These are phyloP conservation scores for Candida ulmi DNA, from an alignment of 805 yeast genomes.

Conservation along the genomic window DNA sequence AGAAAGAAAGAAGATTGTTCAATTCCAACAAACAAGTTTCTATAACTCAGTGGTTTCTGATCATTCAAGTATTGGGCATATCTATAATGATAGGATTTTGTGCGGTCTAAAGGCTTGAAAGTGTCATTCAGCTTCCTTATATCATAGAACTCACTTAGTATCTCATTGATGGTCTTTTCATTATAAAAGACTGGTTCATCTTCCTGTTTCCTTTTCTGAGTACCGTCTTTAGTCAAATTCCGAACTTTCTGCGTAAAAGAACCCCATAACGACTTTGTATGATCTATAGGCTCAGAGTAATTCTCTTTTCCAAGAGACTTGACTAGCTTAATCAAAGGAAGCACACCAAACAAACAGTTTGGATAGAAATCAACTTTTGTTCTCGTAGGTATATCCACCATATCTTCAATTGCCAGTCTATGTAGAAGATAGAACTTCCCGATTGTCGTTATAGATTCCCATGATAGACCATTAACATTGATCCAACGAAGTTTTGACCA, in stretches of 20 bases:
- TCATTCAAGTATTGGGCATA: slow-evolving; percentile 27
- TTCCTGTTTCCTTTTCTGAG: background rate
- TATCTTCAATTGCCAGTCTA: slow-evolving; percentile 53
- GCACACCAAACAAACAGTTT: slow-evolving; percentile 45
- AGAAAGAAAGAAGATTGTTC: slow-evolving; percentile 53
- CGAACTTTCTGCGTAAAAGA: too few relatives aligned
- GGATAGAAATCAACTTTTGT: slow-evolving; percentile 52
- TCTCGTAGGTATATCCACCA: slow-evolving; percentile 58
- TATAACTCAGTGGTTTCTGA: slow-evolving; percentile 38
- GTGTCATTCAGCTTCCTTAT: slow-evolving; percentile 30
- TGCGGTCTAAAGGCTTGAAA: slow-evolving; percentile 17
- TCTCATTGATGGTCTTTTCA: slow-evolving; percentile 10
- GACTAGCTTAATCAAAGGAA: slow-evolving; percentile 46
- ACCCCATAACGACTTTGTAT: too few relatives aligned
- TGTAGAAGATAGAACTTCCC: slow-evolving; percentile 42
- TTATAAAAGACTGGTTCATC: background rate
- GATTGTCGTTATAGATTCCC: slow-evolving; percentile 50
- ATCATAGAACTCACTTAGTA: slow-evolving; percentile 17
- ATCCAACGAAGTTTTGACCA: slow-evolving; percentile 54
- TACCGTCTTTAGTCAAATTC: background rate
- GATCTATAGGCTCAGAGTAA: too few relatives aligned
- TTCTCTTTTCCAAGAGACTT: slow-evolving; percentile 12
- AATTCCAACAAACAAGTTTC: slow-evolving; percentile 41
- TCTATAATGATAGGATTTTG: slow-evolving; percentile 7
- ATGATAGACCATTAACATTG: slow-evolving; percentile 54